Base-by-base conservation (phyloP, 2,329 filamentous ascomycete genomes). In the Colletotrichum sublineola region DNA sequence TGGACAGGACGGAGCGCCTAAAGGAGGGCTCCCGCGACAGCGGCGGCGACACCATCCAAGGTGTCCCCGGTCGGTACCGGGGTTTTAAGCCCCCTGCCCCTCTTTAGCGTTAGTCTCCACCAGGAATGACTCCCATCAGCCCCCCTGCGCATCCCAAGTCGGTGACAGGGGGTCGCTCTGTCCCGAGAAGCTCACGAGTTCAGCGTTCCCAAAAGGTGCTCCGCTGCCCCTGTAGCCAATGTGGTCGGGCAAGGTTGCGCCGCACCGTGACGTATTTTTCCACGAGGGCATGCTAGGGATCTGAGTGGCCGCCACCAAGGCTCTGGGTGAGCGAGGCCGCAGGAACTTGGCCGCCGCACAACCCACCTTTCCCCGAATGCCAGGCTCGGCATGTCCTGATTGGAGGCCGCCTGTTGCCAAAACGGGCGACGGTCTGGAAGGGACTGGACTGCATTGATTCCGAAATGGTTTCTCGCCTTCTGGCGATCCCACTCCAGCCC, bases 361-460 rank as follows among this genome's bases (percentile, higher is more conserved):
- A 36, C 61, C 61, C 52, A 15, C 15, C 68, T 3, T 20, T 60
- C 36, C 71, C 70, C 73, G 61, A 67, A 66, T 58, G 31, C 70
- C 58, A 73, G 65, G 61, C 70, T 74, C 65, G 33, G 69, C 56
- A 44, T 63, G 65, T 38, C 73, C 65, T 70, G 65, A 74, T 73
- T 74, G 70, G 73, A 74, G 73, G 70, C 73, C 73, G 69, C 69
- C 73, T 66, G 56, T 44, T 69, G 44, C 64, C 64, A 64, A 60
- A 64, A 68, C 18, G 61, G 64, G 63, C 52, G 64, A 53, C 56
- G 60, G 60, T 53, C 55, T 70, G 66, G 60, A 46, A 56, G 64
- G 48, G 38, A 33, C 58, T 63, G 48, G 61, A 44, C 42, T 56
- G 53, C 40, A 44, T 63, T 53, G 60, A 55, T 38, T 57, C 33